A percentile compares a stretch with the other conserved stretches of the same genome.
Evolutionary conservation across 2,329 filamentous ascomycete genomes (phyloP).

Genomic region (Tolypocladium paradoxum): DNA sequence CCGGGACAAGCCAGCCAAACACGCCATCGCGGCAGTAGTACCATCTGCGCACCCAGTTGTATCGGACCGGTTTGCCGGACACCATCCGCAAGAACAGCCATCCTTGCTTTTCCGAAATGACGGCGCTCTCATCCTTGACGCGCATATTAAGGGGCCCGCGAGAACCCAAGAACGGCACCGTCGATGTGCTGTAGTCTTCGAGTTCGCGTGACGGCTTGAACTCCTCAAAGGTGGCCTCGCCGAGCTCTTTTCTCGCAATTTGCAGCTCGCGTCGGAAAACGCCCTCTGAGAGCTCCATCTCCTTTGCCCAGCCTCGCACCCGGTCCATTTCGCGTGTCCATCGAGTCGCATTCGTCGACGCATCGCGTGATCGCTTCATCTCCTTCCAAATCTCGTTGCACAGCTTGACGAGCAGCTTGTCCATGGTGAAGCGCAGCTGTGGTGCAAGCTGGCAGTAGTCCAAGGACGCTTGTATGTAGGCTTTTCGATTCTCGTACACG

Average conservation of each 20-base stretch:
- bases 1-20: conserved; percentile 87
- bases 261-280: conserved; percentile 75
- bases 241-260: conserved; percentile 68
- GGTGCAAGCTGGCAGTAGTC: conserved; percentile 86
- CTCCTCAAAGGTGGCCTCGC: conserved; percentile 59
- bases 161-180: conserved; percentile 74
- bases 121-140: conserved; percentile 36
- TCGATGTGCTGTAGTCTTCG: conserved; percentile 84
- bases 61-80: conserved; percentile 78
- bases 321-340: conserved; percentile 79
- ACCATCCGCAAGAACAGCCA: conserved; percentile 81
- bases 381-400: conserved; percentile 85
- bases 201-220: conserved; percentile 81
- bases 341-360: conserved; percentile 50
- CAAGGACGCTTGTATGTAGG: conserved; percentile 84
- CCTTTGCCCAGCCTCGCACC: conserved; percentile 82
- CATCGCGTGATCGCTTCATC: conserved; percentile 61
- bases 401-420: conserved; percentile 75
- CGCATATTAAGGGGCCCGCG: conserved; percentile 56
- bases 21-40: conserved; percentile 94
- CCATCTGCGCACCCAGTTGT: conserved; percentile 87
- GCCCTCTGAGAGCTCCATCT: conserved; percentile 85
- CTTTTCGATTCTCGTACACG: conserved; percentile 82
- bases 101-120: conserved; percentile 72
- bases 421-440: conserved; percentile 71